Conservation (phyloP, 805 yeast species). For the Debaryomyces hansenii region DNA sequence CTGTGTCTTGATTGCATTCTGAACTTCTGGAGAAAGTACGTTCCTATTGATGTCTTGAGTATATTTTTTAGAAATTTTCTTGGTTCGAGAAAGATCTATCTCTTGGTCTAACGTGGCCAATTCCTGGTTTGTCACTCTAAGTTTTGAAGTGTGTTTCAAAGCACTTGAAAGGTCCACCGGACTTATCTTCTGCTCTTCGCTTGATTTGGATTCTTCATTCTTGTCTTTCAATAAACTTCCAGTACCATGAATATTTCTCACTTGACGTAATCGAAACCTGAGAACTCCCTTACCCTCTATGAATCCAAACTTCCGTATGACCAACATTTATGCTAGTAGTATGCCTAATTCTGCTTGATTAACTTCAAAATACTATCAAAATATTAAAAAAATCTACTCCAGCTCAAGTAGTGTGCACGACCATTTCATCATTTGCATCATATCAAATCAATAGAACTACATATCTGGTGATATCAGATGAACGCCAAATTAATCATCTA, state of each 20-base stretch:
- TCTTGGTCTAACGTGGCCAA: conserved; percentile 10
- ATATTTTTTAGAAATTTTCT: conserved; percentile 7
- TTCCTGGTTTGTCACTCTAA: conserved; percentile 7
- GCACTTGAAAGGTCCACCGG: conserved; percentile 10
- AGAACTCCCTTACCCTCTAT: not conserved
- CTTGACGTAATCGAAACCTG: not conserved
- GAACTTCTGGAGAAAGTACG: conserved; percentile 11
- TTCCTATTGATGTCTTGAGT: conserved; percentile 8
- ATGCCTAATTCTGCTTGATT: too few species aligned
- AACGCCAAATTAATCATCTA: too few species aligned
- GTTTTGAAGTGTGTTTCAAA: conserved; percentile 10
- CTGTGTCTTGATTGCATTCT: conserved; percentile 8
- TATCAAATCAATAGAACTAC: too few species aligned
- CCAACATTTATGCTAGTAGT: not conserved
- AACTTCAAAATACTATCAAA: too few species aligned
- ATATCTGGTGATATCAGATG: too few species aligned
- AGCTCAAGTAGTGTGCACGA: too few species aligned
- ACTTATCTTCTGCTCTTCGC: conserved; percentile 5
- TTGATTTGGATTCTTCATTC: not conserved
- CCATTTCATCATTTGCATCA: too few species aligned
- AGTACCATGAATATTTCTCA: not conserved
- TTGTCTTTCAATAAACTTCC: not conserved
- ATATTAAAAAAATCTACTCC: too few species aligned
- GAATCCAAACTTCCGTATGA: not conserved
- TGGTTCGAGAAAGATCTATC: conserved; percentile 1